Percentiles rank a stretch among this genome's conserved stretches.
Evolutionary conservation across 306 rosid species (phyloP).

Genomic region (Quercus agrifolia): DNA sequence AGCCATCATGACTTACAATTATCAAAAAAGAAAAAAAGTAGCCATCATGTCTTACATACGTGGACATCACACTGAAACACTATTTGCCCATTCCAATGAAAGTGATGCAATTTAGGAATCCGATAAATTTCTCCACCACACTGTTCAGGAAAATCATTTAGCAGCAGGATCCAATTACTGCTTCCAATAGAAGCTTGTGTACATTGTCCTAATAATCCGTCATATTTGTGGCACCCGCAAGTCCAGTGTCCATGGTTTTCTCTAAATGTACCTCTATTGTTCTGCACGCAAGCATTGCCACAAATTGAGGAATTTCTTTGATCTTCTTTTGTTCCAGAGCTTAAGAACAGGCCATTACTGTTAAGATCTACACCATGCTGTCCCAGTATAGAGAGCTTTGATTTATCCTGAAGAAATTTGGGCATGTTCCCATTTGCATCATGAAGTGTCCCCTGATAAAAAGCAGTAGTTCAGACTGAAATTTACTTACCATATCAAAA

Average conservation of each 20-base stretch:
- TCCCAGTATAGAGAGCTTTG: conserved; percentile 63
- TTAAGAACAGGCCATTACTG: conserved; percentile 22
- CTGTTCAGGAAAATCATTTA: conserved; percentile 41
- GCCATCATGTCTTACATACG: conserved; percentile 87
- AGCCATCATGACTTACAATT: conserved; percentile 43
- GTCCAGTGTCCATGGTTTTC: conserved; percentile 25
- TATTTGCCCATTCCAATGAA: conserved; percentile 73
- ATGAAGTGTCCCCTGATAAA: conserved; percentile 54
- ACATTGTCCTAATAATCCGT: conserved; percentile 46
- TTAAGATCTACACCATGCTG: conserved; percentile 36
- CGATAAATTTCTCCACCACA: conserved; percentile 33
- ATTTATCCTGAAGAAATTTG: conserved; percentile 53
- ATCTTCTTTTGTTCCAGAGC: conserved; percentile 27
- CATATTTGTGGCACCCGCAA: conserved; percentile 37
- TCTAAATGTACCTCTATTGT: conserved; percentile 16
- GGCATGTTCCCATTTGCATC: conserved; percentile 61
- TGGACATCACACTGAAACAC: conserved; percentile 70
- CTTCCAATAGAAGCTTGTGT: conserved; percentile 36
- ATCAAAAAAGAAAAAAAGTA: neutral
- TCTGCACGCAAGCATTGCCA: conserved; percentile 35
- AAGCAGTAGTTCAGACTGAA: conserved; percentile 20
- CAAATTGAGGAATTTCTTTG: conserved; percentile 26
- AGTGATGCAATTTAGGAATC: conserved; percentile 75
- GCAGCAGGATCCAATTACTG: conserved; percentile 51
- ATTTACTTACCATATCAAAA: conserved; percentile 6